These are phyloP conservation scores for Talaromyces pinophilus DNA, from an alignment of 2,329 filamentous ascomycete species.

Conservation along the genomic window DNA sequence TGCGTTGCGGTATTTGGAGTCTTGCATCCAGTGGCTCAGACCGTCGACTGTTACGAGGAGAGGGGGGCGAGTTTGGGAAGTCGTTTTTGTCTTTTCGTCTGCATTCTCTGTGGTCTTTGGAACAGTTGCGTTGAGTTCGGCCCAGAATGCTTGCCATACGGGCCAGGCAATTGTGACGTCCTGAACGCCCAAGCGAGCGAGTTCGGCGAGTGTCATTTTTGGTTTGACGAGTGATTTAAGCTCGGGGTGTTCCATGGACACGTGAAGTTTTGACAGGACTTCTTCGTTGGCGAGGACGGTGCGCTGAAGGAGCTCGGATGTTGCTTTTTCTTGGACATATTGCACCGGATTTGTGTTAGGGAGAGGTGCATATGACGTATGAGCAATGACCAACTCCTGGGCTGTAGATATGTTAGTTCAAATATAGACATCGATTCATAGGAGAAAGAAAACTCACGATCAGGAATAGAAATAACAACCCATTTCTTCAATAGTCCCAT, in stretches of 20 bases:
- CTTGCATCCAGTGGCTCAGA: conserved; percentile 76
- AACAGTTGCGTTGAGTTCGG: conserved; percentile 65
- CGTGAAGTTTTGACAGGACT: conserved; percentile 58
- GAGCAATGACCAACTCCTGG: conserved; percentile 76
- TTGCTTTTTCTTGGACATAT: conserved; percentile 80
- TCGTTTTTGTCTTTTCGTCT: conserved; percentile 30
- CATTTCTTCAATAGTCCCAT: conserved; percentile 80
- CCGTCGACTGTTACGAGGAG: conserved; percentile 78
- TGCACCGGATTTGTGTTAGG: conserved; percentile 54
- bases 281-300: conserved; percentile 71
- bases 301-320: conserved; percentile 69
- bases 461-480: conserved; percentile 86
- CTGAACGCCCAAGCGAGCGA: conserved; percentile 68
- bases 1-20: conserved; percentile 72
- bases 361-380: conserved; percentile 76
- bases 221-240: conserved; percentile 62
- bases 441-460: conserved; percentile 62
- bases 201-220: conserved; percentile 63
- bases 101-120: conserved; percentile 42
- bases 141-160: conserved; percentile 78
- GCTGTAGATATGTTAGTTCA: conserved; percentile 50
- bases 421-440: neutral
- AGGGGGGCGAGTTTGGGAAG: conserved; percentile 55
- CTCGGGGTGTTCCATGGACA: conserved; percentile 57
- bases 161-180: conserved; percentile 78